Evolutionary conservation across 495 filamentous ascomycete species (phyloP), one percentile per base, ranked within the genome.

Genomic region (Bombardia bombarda): DNA sequence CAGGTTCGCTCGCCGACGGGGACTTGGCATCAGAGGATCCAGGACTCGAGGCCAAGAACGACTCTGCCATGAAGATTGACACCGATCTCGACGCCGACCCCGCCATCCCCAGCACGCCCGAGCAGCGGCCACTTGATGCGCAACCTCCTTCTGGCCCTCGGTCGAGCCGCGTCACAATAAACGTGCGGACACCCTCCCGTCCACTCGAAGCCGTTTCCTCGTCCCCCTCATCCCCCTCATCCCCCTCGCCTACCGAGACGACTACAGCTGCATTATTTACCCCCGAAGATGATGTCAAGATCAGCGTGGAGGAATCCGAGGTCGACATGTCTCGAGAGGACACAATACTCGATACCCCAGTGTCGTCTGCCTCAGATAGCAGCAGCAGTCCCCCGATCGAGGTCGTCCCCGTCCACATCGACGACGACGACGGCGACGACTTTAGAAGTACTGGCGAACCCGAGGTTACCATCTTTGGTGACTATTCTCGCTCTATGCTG

Each of bases 161-260:
- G 30, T 70, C 69, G 12, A 75, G 69, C 55, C 62, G 63, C 49
- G 70, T 77, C 41, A 76, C 73, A 14, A 68, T 77, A 32, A 77
- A 78, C 42, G 57, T 76, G 16, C 66, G 73, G 40, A 74, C 56
- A 18, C 45, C 65, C 48, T 46, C 63, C 42, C 57, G 54, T 32
- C 39, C 50, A 6, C 52, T 62, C 22, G 67, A 67, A 17, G 50
- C 56, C 13, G 65, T 61, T 21, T 60, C 66, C 2, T 64, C 69
- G n/a, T 74, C 68, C 3, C 65, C 72, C n/a, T n/a, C n/a, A n/a
- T n/a, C n/a, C n/a, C n/a, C n/a, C n/a, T n/a, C n/a, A n/a, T n/a
- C n/a, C 3, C 40, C 66, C 12, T 73, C 72, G 23, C 70, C 68
- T 10, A 60, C 65, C 6, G 53, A 51, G 34, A 38, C 59, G 42